Evolutionary conservation across 1,284 basidiomycete genomes (phyloP), one percentile per base, ranked within the genome.

Genomic region (Schizopora paradoxa): DNA sequence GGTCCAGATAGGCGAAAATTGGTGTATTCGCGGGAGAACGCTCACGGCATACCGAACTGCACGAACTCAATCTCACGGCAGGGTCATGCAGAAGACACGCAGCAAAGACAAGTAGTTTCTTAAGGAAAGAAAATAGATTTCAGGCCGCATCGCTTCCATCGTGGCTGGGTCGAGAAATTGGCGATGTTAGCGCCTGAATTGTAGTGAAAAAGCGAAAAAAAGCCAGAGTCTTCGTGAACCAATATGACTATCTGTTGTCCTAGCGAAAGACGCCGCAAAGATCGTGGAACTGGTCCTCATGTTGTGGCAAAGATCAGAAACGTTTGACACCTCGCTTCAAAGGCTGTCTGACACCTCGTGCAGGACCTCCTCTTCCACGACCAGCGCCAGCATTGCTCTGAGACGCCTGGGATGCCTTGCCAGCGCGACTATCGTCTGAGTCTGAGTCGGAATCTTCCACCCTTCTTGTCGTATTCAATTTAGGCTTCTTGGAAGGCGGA

Each of bases 321-420:
- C 79, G 72, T 59, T 75, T 82, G 19, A 76, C 81, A 29, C 80
- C 80, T 54, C 85, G 74, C 63, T 80, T 86, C 48, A 87, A 66
- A 5, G 84, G 85, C 54, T 87, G 85, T 54, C 77, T 74, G 37
- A 79, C 69, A 19, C 79, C 79, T 45, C 77, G 68, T 49, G 69
- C 66, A 45, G 58, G 60, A 31, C 37, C 44, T 36, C 51, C 51
- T 38, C 64, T 64, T 51, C 63, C 62, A 51, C 57, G 74, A 43
- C 73, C 27, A 66, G 66, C 33, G 71, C 77, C 77, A 27, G 74
- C 72, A 51, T 74, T 72, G 51, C 68, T 73, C 7, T 71, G 72
- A 22, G 59, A 53, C 8, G 54, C 56, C 41, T 52, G 47, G 11
- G 16, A 28, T 44, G 28, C 41, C 38, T 41, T 39, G 7, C 8